Evolutionary conservation across 2,329 filamentous ascomycete genomes (phyloP).

Genomic region (Epichloe elymi): DNA sequence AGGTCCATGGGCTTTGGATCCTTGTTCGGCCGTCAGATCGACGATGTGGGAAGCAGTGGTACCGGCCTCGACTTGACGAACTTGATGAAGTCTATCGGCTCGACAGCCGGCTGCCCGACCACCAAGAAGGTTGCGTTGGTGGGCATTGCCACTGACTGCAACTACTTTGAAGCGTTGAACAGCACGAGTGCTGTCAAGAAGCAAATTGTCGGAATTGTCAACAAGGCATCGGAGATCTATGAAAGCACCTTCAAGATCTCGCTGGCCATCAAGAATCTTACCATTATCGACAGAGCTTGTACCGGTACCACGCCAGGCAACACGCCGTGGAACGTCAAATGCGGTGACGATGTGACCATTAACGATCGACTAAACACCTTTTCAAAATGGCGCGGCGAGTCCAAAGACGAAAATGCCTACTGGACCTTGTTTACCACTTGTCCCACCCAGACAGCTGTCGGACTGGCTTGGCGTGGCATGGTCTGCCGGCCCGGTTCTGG

Average conservation of each 20-base stretch:
- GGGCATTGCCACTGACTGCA: slow-evolving; percentile 87
- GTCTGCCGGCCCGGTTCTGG: slow-evolving; percentile 54
- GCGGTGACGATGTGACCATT: slow-evolving; percentile 50
- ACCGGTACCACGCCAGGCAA: slow-evolving; percentile 52
- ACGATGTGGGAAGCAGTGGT: slow-evolving; percentile 50
- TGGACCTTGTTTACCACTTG: slow-evolving; percentile 84
- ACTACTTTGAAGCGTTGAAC: slow-evolving; percentile 63
- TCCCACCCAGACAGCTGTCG: slow-evolving; percentile 71
- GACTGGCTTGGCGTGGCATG: slow-evolving; percentile 85
- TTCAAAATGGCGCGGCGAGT: slow-evolving; percentile 72
- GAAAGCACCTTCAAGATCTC: slow-evolving; percentile 92
- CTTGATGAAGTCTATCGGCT: slow-evolving; percentile 67
- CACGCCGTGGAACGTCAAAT: slow-evolving; percentile 75
- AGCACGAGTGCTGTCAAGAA: slow-evolving; percentile 44
- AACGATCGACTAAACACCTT: slow-evolving; percentile 74
- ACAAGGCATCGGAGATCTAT: slow-evolving; percentile 74
- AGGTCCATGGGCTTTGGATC: slow-evolving; percentile 47
- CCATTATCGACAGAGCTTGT: slow-evolving; percentile 63
- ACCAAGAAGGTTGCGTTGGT: slow-evolving; percentile 87
- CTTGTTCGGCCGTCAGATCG: slow-evolving; percentile 66
- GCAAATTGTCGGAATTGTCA: slow-evolving; percentile 75
- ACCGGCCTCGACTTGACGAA: slow-evolving; percentile 60
- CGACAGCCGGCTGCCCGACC: slow-evolving; percentile 68
- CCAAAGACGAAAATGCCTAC: slow-evolving; percentile 71
- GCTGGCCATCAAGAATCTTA: slow-evolving; percentile 75